Conservation (phyloP, 2,329 filamentous ascomycete genomes). For the Hirsutella rhossiliensis region DNA sequence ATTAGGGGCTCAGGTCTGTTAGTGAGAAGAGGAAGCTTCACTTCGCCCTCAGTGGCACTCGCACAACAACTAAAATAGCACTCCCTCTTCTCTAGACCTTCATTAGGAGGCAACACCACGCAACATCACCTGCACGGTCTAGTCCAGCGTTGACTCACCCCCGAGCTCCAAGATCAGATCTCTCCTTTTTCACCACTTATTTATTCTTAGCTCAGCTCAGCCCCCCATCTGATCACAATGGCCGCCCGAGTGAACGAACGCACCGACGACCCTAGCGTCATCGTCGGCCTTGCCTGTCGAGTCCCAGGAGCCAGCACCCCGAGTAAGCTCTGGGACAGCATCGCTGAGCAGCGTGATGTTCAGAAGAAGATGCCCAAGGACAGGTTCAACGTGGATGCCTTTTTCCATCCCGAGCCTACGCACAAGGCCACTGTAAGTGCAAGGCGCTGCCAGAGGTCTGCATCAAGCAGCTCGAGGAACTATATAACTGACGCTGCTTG, state of each 20-base stretch:
- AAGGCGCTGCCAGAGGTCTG: not conserved
- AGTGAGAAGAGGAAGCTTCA: too few relatives aligned
- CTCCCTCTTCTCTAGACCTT: too few relatives aligned
- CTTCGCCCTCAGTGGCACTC: too few relatives aligned
- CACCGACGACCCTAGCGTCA: constrained; percentile 16
- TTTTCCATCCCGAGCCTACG: constrained; percentile 21
- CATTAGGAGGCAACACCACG: too few relatives aligned
- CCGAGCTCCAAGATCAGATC: not conserved
- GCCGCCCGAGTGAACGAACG: constrained; percentile 1
- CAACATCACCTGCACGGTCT: too few relatives aligned
- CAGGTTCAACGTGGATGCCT: constrained; percentile 30
- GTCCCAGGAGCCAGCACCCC: constrained; percentile 15
- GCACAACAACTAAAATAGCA: too few relatives aligned
- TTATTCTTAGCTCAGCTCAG: not conserved
- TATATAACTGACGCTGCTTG: not conserved
- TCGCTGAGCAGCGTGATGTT: constrained; percentile 20
- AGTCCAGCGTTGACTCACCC: too few relatives aligned
- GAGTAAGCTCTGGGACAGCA: constrained; percentile 16
- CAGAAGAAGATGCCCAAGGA: constrained; percentile 24
- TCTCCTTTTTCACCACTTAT: not conserved
- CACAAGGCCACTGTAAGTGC: constrained; percentile 10
- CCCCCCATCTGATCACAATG: constrained; percentile 6
- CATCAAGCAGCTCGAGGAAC: not conserved
- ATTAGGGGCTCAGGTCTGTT: too few relatives aligned
- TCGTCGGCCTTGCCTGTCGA: constrained; percentile 18